Base-by-base conservation (phyloP, 2,329 filamentous ascomycete genomes). In the Claviceps africana region DNA sequence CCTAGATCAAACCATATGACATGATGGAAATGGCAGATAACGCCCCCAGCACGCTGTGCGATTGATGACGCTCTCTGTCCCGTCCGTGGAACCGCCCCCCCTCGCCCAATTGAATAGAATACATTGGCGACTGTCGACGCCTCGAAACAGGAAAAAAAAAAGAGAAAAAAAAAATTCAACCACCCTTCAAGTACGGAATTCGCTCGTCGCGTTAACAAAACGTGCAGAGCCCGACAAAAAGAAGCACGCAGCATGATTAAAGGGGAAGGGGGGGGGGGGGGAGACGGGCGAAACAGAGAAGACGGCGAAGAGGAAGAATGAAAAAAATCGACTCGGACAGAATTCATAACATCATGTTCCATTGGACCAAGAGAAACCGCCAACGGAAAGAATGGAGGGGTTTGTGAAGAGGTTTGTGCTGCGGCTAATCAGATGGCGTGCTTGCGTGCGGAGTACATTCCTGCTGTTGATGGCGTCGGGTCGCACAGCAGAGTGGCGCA, bases 311-410 rank as follows among this genome's bases (percentile, higher is more conserved):
- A 21, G 31, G 31, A 33, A 21, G 17, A 43, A 37, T 17, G 31
- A 55, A 35, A 33, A 37, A 4, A 37, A 5, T 4, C 35, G 35
- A 8, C 15, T 13, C 10, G 17, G 7, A 37, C 35, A 37, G 35
- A 8, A 37, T 37, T 59, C 56, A 51, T 59, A 17, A 55, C 53
- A 42, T 59, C 57, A 52, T 58, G 30, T 47, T 51, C 53, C 25
- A 19, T 47, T 28, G 50, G 52, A 50, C 35, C 48, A 37, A 25
- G 22, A 17, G 15, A 37, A 37, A n/a, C 28, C 17, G n/a, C 35
- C 17, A 51, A 10, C 31, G 31, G 7, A 40, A 40, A 37, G 5
- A 17, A 31, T n/a, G 7, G 33, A 46, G 30, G 10, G 43, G 28
- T 37, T 19, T 43, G 43, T 51, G 15, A 25, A 25, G 25, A 3